Conservation (phyloP, 2,329 filamentous ascomycete genomes). For the Epichloe baconii region DNA sequence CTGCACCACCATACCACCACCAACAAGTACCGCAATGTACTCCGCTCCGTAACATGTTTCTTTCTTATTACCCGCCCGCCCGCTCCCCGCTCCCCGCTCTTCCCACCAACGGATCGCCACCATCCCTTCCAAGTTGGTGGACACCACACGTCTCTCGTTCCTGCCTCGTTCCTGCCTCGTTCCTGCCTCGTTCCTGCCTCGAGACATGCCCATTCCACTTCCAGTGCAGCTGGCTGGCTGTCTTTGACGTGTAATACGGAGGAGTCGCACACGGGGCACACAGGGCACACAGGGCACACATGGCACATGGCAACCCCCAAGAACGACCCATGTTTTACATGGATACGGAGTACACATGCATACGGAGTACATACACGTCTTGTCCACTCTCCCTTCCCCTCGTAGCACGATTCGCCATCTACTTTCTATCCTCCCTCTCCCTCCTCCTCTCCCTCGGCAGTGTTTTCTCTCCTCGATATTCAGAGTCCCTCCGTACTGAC, state of each 20-base stretch:
- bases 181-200: constrained; percentile 26
- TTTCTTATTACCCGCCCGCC: too few relatives aligned
- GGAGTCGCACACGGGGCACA: too few relatives aligned
- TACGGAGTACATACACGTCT: too few relatives aligned
- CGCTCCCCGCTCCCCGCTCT: background rate
- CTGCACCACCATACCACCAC: background rate
- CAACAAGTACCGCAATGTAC: background rate
- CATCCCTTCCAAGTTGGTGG: background rate
- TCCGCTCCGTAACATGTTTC: too few relatives aligned
- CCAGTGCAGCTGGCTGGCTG: constrained; percentile 6
- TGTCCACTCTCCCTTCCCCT: background rate
- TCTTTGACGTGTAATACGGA: background rate
- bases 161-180: constrained; percentile 10
- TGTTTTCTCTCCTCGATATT: background rate
- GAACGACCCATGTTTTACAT: background rate
- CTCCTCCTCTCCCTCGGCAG: background rate
- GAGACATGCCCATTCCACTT: constrained; percentile 25
- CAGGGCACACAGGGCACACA: background rate
- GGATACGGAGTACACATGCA: background rate
- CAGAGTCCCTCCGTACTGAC: constrained; percentile 1
- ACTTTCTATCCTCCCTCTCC: background rate
- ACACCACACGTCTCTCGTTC: constrained; percentile 2
- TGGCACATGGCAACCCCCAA: constrained; percentile 1
- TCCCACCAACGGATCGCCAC: background rate
- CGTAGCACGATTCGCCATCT: background rate